These are phyloP conservation scores for Exsudoporus frostii DNA, from an alignment of 768 basidiomycete species.

Conservation along the genomic window DNA sequence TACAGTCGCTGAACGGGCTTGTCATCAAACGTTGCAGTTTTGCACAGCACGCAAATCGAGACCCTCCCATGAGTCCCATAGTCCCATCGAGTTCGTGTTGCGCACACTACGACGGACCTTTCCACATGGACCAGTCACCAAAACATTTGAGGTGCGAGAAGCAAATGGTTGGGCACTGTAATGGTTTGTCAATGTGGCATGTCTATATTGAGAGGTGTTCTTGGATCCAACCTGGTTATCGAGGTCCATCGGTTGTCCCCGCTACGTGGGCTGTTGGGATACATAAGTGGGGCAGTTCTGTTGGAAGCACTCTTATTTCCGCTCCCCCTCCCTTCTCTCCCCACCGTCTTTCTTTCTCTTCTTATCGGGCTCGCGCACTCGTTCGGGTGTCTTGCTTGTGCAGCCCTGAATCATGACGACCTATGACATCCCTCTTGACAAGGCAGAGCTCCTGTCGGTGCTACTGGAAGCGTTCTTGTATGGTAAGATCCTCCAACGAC, in stretches of 20 bases:
- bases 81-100: no score
- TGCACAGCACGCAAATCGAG: no score
- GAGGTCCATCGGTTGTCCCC: neutral
- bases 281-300: neutral
- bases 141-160: neutral
- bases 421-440: constrained; percentile 11
- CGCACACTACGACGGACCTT: no score
- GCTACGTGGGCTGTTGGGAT: neutral
- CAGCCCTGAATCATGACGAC: neutral
- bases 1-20: no score
- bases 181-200: neutral
- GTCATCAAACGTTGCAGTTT: no score
- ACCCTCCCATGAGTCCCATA: no score
- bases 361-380: neutral
- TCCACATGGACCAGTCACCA: no score
- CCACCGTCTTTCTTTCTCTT: neutral
- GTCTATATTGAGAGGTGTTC: neutral
- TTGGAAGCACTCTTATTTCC: neutral
- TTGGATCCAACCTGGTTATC: neutral
- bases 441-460: constrained; percentile 20
- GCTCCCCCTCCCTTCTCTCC: neutral
- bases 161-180: no score
- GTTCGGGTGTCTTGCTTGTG: neutral
- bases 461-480: constrained; percentile 19
- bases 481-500: constrained; percentile 5